Evolutionary conservation across 2,329 filamentous ascomycete species (phyloP), one percentile per base, ranked within the genome.

Genomic region (Arachnomyces sp.): DNA sequence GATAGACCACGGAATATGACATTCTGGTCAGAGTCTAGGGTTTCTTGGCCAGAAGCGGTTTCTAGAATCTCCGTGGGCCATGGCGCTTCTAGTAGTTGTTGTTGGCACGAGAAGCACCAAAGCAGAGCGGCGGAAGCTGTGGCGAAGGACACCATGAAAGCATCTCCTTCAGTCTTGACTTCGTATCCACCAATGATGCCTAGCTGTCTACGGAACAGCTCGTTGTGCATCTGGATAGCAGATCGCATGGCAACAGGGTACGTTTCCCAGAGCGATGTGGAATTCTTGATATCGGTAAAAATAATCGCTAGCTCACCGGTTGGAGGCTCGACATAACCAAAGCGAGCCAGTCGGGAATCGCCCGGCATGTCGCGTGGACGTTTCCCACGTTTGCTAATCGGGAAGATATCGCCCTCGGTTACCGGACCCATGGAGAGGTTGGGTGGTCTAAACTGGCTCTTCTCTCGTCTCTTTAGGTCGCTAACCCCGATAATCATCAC

Each of bases 251-350:
- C 89, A 45, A 84, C 84, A 1, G 89, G 87, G 58, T 90, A 93
- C 40, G 87, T 88, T 64, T 98, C 92, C 92, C 92, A 98, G 5
- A 98, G 71, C 30, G 86, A 80, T 1, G 92, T 98, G 16, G 90
- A 96, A 67, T 90, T 95, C 72, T 96, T 96, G 74, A 98, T 98
- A 68, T 98, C 92, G 0, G 92, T 98, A 61, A 98, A 98, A 36
- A 94, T 88, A 56, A 98, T 87, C 31, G 87, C 85, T 36, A 96
- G 80, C 54, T 94, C 86, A 34, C 90, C 90, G 1, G 82, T 86
- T 0, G 92, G 92, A 9, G 92, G 86, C 45, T 90, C 85, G 36
- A 96, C 89, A 65, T 95, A 90, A 39, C 92, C 87, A 21, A 96
- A 79, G 35, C 90, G 79, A 43, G 86, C 84, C 40, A 98, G 76